These are phyloP conservation scores for Plasmopara halstedii DNA, from an alignment of 352 stramenopile genomes.

Conservation along the genomic window DNA sequence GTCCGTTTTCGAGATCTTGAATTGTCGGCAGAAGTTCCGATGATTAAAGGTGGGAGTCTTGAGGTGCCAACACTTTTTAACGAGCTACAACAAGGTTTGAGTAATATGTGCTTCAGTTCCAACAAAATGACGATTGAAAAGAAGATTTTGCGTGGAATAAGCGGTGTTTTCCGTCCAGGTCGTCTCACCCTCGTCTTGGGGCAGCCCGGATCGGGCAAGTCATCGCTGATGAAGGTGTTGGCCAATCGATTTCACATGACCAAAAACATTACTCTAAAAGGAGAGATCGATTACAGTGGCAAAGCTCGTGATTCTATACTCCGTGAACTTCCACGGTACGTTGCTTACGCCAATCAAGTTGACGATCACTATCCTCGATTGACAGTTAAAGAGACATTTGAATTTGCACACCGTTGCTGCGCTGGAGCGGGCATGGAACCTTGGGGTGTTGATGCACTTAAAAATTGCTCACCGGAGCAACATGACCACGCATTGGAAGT, in stretches of 20 bases:
- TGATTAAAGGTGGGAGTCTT: slow-evolving; percentile 15
- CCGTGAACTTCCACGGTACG: slow-evolving; percentile 28
- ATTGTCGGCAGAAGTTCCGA: slow-evolving; percentile 24
- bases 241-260: slow-evolving; percentile 41
- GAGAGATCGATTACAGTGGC: slow-evolving; percentile 41
- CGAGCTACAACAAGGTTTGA: slow-evolving; percentile 22
- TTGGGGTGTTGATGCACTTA: slow-evolving; percentile 15
- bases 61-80: slow-evolving; percentile 39
- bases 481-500: slow-evolving; percentile 31
- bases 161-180: slow-evolving; percentile 34
- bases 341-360: slow-evolving; percentile 40
- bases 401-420: slow-evolving; percentile 43
- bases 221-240: slow-evolving; percentile 38
- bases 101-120: slow-evolving; percentile 3
- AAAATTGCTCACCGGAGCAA: slow-evolving; percentile 21
- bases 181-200: slow-evolving; percentile 48
- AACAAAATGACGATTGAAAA: slow-evolving; percentile 33
- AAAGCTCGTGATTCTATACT: slow-evolving; percentile 23
- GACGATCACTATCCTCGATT: slow-evolving; percentile 12
- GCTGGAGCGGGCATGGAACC: slow-evolving; percentile 25
- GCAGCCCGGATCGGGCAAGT: slow-evolving; percentile 19
- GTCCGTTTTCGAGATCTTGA: slow-evolving; percentile 49
- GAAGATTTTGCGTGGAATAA: slow-evolving; percentile 41
- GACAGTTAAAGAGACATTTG: slow-evolving; percentile 48
- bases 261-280: slow-evolving; percentile 33